Percentiles rank a stretch among this genome's conserved stretches.
These are phyloP conservation scores for Ceriops decandra DNA, from an alignment of 345 rosid species.

Conservation along the genomic window DNA sequence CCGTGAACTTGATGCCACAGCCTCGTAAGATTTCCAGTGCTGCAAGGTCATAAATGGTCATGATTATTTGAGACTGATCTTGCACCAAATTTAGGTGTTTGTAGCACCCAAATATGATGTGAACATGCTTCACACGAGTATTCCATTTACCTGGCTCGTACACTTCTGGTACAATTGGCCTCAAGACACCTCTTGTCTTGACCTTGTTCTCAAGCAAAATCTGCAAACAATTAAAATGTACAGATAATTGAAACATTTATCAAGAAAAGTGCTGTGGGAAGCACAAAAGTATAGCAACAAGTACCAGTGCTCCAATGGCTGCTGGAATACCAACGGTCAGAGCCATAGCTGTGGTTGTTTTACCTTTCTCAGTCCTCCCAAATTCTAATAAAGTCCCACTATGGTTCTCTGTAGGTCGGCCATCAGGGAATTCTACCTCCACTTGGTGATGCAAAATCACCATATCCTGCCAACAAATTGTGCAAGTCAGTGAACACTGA, in stretches of 20 bases:
- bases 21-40: constrained; percentile 77
- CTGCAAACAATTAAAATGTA: constrained; percentile 37
- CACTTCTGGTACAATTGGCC: constrained; percentile 84
- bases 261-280: not conserved
- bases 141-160: constrained; percentile 66
- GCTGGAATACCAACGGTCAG: constrained; percentile 87
- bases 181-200: constrained; percentile 69
- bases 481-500: not conserved
- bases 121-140: not conserved
- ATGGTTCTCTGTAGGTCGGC: constrained; percentile 46
- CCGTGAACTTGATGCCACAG: constrained; percentile 64
- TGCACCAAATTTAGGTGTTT: not conserved
- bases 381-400: constrained; percentile 74
- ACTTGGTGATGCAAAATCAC: constrained; percentile 87
- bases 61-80: not conserved
- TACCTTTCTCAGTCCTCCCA: constrained; percentile 57
- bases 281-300: not conserved
- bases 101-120: not conserved
- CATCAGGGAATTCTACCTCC: constrained; percentile 73
- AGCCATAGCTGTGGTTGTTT: constrained; percentile 75
- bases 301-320: constrained; percentile 87
- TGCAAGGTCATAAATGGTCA: constrained; percentile 32
- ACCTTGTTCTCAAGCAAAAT: constrained; percentile 72
- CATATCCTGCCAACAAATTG: constrained; percentile 66
- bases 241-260: constrained; percentile 9